Conservation (phyloP, 306 rosid genomes). For the Prunus persica region DNA sequence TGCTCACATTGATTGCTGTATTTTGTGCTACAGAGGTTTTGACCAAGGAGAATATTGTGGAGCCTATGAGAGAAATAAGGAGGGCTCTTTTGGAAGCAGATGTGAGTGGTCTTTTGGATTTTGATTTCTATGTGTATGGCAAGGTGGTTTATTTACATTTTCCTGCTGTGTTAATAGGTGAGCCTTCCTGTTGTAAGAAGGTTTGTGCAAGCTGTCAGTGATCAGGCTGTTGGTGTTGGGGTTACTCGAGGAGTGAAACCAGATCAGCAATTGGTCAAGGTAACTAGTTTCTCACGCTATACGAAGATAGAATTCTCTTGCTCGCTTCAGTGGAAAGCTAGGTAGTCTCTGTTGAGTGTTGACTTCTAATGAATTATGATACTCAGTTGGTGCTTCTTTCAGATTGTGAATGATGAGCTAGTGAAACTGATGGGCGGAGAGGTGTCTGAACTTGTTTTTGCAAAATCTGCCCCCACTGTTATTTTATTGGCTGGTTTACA, state of each 20-base stretch:
- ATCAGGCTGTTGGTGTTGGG: constrained; percentile 93
- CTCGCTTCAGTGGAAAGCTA: neutral
- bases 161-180: constrained; percentile 54
- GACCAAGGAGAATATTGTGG: constrained; percentile 88
- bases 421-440: constrained; percentile 98
- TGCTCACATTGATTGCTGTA: constrained; percentile 1
- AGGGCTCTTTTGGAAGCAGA: constrained; percentile 99
- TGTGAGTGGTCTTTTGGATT: constrained; percentile 42
- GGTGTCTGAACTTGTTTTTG: constrained; percentile 74
- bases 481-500: constrained; percentile 95
- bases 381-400: constrained; percentile 30
- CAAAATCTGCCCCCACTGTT: constrained; percentile 80
- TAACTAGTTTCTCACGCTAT: neutral
- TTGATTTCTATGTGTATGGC: constrained; percentile 1
- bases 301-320: neutral
- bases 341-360: constrained; percentile 17
- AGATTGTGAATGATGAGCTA: constrained; percentile 93
- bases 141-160: neutral
- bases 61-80: constrained; percentile 95
- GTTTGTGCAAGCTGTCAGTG: constrained; percentile 87
- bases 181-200: constrained; percentile 99
- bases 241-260: constrained; percentile 84
- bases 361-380: constrained; percentile 8
- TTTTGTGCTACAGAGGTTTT: constrained; percentile 69
- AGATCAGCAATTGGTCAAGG: constrained; percentile 97